Base-by-base conservation (phyloP, 2,329 filamentous ascomycete genomes). In the Onygenales sp. region DNA sequence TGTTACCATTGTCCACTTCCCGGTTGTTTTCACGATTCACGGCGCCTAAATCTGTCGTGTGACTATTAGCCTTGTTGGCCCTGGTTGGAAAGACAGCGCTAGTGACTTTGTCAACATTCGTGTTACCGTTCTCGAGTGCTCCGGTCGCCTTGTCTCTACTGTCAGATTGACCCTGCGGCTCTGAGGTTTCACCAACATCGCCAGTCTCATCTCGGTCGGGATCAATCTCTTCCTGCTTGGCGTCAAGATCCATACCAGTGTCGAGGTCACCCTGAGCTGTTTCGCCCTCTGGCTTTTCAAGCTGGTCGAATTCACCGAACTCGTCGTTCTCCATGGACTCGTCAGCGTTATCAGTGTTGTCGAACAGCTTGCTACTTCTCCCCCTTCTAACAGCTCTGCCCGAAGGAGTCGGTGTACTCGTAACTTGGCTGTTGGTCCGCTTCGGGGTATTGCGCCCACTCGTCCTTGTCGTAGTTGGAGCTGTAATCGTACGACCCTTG, bases 371-470 rank as follows among this genome's bases (percentile, higher is more conserved):
- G 59, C 59, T 44, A 51, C 69, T 72, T 6, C 71, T 66, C 7
- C 69, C 68, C 35, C 70, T 67, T 48, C 69, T 63, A 17, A 64
- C 58, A 44, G 62, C 39, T 53, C 55, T 47, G 42, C 53, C 44
- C 14, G 52, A 64, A 9, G 57, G 57, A 0, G 64, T 63, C 7
- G 69, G 68, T 0, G 68, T 70, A 38, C 60, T 57, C 7, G 59
- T 56, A 31, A 63, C 56, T 13, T 70, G 58, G 42, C 57, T 62
- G 5, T 64, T 64, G 7, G 62, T 57, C 55, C 67, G 61, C 14
- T 66, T 65, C 14, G 71, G 71, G 2, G 69, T 71, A 48, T 61
- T 66, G 49, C 69, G 69, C 42, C 68, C 65, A 54, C 61, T 67
- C 2, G 64, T 67, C 27, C 68, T 64, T 45, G 63, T 55, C 6